Base-by-base conservation (phyloP, 805 yeast species). In the Wickerhamomyces alni region DNA sequence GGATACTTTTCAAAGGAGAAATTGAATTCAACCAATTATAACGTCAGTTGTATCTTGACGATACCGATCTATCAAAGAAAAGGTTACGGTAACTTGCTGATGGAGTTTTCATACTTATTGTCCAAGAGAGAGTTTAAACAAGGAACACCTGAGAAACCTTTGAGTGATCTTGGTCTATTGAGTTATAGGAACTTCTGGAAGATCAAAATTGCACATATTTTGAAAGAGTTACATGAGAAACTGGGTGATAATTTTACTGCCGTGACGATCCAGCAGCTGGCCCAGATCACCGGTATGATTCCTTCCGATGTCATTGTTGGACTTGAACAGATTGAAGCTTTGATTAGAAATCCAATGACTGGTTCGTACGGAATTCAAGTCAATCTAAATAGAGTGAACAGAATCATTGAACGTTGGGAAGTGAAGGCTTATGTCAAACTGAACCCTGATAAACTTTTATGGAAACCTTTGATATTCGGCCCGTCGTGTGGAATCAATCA, bases 91-190 rank as follows among this genome's bases (percentile, higher is more conserved):
- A 82, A 78, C 57, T 73, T 91, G 43, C 66, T 93, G 42, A 91
- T 93, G 55, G 94, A 86, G 47, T 87, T 93, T 58, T 86, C 96
- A 41, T 93, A 93, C 55, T 61, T 88, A 15, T 63, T 93, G 35
- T 75, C 93, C 1, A 67, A 82, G 37, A 70, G 76, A 42, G 97
- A 91, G 57, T 78, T 73, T 50, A 82, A 80, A 46, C 72, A 74
- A 40, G 99, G 98, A 0, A 85, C 97, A 0, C 99, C 99, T 0
- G 99, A 93, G 53, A 91, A 89, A 55, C 99, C 99, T 0, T 67
- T 91, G 41, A 82, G 93, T 48, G 89, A 84, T 47, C 64, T 91
- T 39, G 99, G 99, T 0, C 63, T 88, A 37, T 61, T 84, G 24
- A 84, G 96, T 44, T 93, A 91, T 59, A 66, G 94, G 45, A 84